Conservation (phyloP, 495 filamentous ascomycete species). For the Aspergillus sclerotiicarbonarius region DNA sequence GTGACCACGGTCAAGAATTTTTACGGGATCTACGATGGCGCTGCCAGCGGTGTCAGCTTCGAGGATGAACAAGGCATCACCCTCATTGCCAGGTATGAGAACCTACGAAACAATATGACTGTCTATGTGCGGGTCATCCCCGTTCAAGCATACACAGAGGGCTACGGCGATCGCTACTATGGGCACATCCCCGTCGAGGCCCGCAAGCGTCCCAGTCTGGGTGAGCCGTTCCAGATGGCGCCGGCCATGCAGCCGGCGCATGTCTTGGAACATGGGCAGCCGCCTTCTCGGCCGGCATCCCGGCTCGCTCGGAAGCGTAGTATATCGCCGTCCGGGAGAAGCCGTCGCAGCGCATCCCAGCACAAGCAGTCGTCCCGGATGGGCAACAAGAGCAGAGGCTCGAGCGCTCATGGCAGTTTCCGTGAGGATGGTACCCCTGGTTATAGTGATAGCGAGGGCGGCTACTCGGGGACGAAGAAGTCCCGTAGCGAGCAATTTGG, state of each 20-base stretch:
- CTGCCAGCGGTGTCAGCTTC: constrained; percentile 78
- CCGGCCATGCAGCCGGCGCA: constrained; percentile 48
- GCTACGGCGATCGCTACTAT: constrained; percentile 40
- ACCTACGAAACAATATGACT: constrained; percentile 82
- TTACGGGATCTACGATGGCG: constrained; percentile 82
- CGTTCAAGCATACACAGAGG: constrained; percentile 48
- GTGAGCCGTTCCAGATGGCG: constrained; percentile 58
- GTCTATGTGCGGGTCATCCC: constrained; percentile 83
- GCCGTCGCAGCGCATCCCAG: constrained; percentile 75
- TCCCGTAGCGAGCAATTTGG: constrained; percentile 75
- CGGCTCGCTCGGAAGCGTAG: constrained; percentile 72
- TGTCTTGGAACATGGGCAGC: constrained; percentile 51
- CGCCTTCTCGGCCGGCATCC: constrained; percentile 64
- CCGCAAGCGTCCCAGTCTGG: constrained; percentile 49
- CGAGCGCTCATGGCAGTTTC: constrained; percentile 63
- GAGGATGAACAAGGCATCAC: constrained; percentile 83
- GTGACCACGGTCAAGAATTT: constrained; percentile 97
- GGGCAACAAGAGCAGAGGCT: constrained; percentile 63
- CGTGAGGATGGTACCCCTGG: constrained; percentile 64
- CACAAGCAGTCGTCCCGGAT: constrained; percentile 68
- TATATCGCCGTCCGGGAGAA: constrained; percentile 75
- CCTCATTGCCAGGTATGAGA: constrained; percentile 93
- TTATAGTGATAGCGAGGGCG: constrained; percentile 80
- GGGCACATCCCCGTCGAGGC: constrained; percentile 38
- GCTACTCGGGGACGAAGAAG: constrained; percentile 65